phyloP scores from a whole-genome alignment of 495 filamentous ascomycete genomes.

The Amniculicola lignicola region DNA sequence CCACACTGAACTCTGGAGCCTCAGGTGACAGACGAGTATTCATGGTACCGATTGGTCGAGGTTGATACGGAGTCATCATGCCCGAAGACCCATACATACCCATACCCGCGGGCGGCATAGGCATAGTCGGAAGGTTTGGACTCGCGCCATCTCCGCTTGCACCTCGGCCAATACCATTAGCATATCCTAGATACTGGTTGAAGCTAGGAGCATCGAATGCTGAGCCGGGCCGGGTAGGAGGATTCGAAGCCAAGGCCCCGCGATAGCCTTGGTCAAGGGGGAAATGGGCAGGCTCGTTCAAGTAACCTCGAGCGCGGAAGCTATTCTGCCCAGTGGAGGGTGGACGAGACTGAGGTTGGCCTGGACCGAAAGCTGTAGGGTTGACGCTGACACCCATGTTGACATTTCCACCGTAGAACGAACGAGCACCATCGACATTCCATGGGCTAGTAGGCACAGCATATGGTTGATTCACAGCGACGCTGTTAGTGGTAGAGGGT shows the following conservation, averaged over 20 bases:
- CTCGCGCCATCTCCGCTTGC: slow-evolving; percentile 19
- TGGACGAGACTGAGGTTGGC: slow-evolving; percentile 18
- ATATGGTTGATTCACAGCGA: slow-evolving; percentile 27
- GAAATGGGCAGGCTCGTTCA: slow-evolving; percentile 42
- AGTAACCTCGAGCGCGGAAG: slow-evolving; percentile 39
- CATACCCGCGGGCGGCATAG: slow-evolving; percentile 39
- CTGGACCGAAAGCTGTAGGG: slow-evolving; percentile 12
- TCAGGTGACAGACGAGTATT: slow-evolving; percentile 82
- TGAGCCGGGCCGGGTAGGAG: slow-evolving; percentile 43
- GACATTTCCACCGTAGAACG: slow-evolving; percentile 22
- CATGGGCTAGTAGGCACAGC: slow-evolving; percentile 33
- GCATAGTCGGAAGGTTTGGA: slow-evolving; percentile 16
- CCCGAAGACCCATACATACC: slow-evolving; percentile 65
- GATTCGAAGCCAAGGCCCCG: slow-evolving; percentile 38
- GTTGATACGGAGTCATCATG: slow-evolving; percentile 56
- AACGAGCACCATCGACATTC: slow-evolving; percentile 27
- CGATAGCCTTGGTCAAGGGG: slow-evolving; percentile 43
- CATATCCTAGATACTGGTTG: slow-evolving; percentile 27
- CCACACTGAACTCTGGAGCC: slow-evolving; percentile 71
- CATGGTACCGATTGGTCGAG: slow-evolving; percentile 70
- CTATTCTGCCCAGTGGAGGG: slow-evolving; percentile 17
- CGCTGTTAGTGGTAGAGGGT: slow-evolving; percentile 27
- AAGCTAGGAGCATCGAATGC: slow-evolving; percentile 33
- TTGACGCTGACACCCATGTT: slow-evolving; percentile 7
- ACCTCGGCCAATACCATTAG: slow-evolving; percentile 2